A percentile compares a stretch with the other conserved stretches of the same genome.
These are phyloP conservation scores for Euphorbia tirucalli DNA, from an alignment of 345 rosid species.

Conservation along the genomic window DNA sequence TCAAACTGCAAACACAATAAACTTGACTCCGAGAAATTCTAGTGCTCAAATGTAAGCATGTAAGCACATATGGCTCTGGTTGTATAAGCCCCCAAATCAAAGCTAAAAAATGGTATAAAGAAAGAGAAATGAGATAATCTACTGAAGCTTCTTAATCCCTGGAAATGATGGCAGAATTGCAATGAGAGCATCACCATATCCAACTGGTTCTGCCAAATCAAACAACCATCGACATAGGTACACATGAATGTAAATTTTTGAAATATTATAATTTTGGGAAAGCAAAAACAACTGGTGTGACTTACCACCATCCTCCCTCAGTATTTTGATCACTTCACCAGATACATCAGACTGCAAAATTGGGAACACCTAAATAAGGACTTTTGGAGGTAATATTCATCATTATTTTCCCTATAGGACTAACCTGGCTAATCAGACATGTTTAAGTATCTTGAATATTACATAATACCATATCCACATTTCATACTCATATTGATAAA, in stretches of 20 bases:
- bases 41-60: background rate
- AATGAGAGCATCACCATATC: constrained; percentile 79
- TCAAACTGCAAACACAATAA: background rate
- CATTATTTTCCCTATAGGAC: no score
- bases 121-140: constrained; percentile 19
- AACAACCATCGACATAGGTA: constrained; percentile 9
- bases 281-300: constrained; percentile 2
- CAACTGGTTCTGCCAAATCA: constrained; percentile 67
- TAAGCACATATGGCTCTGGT: background rate
- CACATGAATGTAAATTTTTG: background rate
- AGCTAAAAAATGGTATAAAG: background rate
- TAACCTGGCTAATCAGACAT: no score
- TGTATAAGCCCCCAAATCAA: background rate
- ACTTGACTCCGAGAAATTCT: background rate
- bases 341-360: constrained; percentile 67
- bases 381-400: background rate
- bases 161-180: constrained; percentile 85
- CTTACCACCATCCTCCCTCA: constrained; percentile 78
- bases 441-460: no score
- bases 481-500: background rate
- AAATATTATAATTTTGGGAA: background rate
- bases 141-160: constrained; percentile 86
- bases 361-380: constrained; percentile 3
- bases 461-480: no score
- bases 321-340: constrained; percentile 76